phyloP scores from a whole-genome alignment of 768 basidiomycete species.

The Daedaleopsis nitida region DNA sequence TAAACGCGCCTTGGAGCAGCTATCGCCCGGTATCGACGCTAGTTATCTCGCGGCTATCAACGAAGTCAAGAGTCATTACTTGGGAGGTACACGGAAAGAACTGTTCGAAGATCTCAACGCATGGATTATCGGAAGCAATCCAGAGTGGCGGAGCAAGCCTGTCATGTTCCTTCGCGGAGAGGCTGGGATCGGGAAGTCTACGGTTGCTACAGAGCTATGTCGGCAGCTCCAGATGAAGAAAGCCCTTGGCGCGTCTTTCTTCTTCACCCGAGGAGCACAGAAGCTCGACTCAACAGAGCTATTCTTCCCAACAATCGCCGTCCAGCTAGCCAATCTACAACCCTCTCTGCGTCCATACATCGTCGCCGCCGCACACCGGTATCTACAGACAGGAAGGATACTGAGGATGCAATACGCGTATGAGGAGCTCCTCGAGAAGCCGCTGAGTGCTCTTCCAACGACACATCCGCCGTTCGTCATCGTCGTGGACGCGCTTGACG shows the following conservation, averaged over 20 bases:
- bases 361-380: neutral
- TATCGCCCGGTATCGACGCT: neutral
- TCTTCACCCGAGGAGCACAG: slow-evolving; percentile 29
- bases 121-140: slow-evolving; percentile 24
- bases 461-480: slow-evolving; percentile 25
- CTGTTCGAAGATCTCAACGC: neutral
- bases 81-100: neutral
- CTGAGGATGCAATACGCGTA: neutral
- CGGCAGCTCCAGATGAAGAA: slow-evolving; percentile 19
- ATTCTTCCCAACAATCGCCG: slow-evolving; percentile 36
- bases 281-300: slow-evolving; percentile 23
- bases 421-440: slow-evolving; percentile 16
- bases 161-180: slow-evolving; percentile 20
- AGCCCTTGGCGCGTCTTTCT: slow-evolving; percentile 36
- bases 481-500: slow-evolving; percentile 40
- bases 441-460: neutral
- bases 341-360: slow-evolving; percentile 7
- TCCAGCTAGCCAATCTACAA: slow-evolving; percentile 29
- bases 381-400: neutral
- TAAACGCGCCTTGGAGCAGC: neutral
- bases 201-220: slow-evolving; percentile 39
- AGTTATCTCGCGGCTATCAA: neutral
- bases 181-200: slow-evolving; percentile 41
- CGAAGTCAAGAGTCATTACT: neutral
- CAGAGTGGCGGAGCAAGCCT: slow-evolving; percentile 16